Evolutionary conservation across 2,329 filamentous ascomycete genomes (phyloP), one percentile per base, ranked within the genome.

Genomic region (Neopestalotiopsis rosae): DNA sequence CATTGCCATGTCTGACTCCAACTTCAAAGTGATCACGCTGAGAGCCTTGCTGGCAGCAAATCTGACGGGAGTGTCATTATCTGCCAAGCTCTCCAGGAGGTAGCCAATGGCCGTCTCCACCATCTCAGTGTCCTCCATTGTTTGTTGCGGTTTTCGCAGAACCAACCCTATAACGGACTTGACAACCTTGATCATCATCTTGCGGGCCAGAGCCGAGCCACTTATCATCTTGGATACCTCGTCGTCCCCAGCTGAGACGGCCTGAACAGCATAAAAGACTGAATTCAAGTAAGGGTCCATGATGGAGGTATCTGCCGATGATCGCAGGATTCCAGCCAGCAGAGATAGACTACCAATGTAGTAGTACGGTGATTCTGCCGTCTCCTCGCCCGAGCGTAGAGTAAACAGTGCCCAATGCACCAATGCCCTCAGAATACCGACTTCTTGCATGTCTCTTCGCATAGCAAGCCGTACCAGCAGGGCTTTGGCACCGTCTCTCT

Each of bases 1-100:
- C 1, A 89, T 87, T 1, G 93, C 94, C 91, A 98, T 94, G 28
- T 92, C 91, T 0, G 88, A 81, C 59, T 94, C 90, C 7, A 99
- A 82, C 72, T 92, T 95, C 65, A 97, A 83, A 0, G 95, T 92
- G 72, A 98, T 90, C 66, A 97, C 88, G 79, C 94, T 97, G 59
- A 98, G 87, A 4, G 94, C 93, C 81, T 99, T 99, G 79, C 94
- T 97, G 24, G 95, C 94, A 40, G 95, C 92, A 74, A 97, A 89
- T 49, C 96, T 88, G 13, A 99, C 95, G 0, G 94, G 94, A 0
- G 95, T 98, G 75, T 98, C 95, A 70, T 93, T 93, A 78, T 99
- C 96, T 1, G 90, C 90, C 1, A 98, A 84, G 13, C 88, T 87
- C 69, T 94, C 91, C 2, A 99, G 86, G 3, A 98, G 86, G 75